Conservation (phyloP, 176 grass and related monocot species). For the Cenchrus fungigraminus region DNA sequence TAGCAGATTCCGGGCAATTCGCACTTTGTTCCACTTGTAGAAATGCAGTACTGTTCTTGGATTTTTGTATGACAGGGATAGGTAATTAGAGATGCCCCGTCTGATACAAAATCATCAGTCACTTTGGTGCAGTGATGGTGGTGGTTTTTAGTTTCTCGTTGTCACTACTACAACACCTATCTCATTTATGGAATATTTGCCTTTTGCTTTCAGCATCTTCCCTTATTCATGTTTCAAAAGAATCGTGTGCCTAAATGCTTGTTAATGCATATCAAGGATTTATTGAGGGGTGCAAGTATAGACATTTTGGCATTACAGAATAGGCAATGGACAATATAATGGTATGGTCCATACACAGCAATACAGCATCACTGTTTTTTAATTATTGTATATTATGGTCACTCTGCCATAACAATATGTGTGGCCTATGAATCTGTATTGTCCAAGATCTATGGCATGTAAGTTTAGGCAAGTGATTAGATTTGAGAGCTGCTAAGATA, state of each 20-base stretch:
- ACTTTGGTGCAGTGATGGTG: background rate
- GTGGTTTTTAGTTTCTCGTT: constrained; percentile 11
- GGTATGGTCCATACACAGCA: background rate
- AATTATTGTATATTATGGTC: background rate
- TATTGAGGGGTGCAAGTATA: background rate
- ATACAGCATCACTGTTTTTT: background rate
- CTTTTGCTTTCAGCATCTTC: constrained; percentile 38
- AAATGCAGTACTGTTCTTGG: constrained; percentile 18
- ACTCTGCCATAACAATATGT: background rate
- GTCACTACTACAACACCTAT: constrained; percentile 25
- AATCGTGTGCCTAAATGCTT: background rate
- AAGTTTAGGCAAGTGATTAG: constrained; percentile 26
- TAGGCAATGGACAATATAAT: background rate
- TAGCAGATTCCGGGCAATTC: background rate
- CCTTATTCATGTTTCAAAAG: background rate
- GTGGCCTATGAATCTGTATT: background rate
- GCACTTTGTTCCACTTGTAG: background rate
- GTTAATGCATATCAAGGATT: constrained; percentile 4
- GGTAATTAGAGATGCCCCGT: background rate
- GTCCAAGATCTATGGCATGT: background rate
- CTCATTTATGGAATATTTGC: constrained; percentile 25
- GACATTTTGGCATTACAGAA: background rate
- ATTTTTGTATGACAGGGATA: background rate
- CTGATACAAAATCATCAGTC: background rate
- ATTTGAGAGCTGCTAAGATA: constrained; percentile 2